Base-by-base conservation (phyloP, 306 rosid species). In the Adenanthera pavonina region DNA sequence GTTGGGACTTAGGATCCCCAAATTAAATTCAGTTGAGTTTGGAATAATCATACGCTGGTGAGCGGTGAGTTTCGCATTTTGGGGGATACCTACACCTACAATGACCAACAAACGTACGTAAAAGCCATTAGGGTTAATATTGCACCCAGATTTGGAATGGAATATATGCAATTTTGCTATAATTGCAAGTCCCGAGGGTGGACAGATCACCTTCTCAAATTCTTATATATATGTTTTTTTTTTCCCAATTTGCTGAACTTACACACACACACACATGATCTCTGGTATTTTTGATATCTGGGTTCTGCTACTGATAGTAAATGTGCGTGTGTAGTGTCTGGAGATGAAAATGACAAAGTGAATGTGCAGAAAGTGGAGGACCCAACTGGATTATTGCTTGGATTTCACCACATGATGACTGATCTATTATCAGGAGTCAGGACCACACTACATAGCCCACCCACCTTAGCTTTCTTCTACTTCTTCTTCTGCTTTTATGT, bases 331-430 rank as follows among this genome's bases (percentile, higher is more conserved):
- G 5, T 38, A 2, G 46, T 4, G 46, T 38, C 41, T 7, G 49
- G 66, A 52, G 34, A 43, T 66, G 76, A 57, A 75, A 81, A 44
- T 56, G 85, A 67, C 81, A 59, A 81, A 53, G 38, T 48, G 76
- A 67, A 74, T 72, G 65, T 84, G 80, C 36, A 84, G 70, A 79
- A 76, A 76, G 75, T 52, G 7, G 64, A 82, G 85, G 92, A 61
- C 89, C 91, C 91, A 72, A 43, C 51, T 80, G 70, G 90, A 89
- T 91, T 90, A 89, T 91, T 90, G 91, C 92, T 81, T 91, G 89
- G 90, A 79, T 84, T 89, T 91, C 92, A 91, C 89, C 92, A 52
- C 91, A 89, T 65, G 74, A 83, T 78, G 73, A 78, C 82, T 67
- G 69, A 40, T 78, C 67, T 52, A 25, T 53, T 78, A 78, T 64